phyloP scores from a whole-genome alignment of 768 basidiomycete species.

The Agaricus sinodeliciosus region DNA sequence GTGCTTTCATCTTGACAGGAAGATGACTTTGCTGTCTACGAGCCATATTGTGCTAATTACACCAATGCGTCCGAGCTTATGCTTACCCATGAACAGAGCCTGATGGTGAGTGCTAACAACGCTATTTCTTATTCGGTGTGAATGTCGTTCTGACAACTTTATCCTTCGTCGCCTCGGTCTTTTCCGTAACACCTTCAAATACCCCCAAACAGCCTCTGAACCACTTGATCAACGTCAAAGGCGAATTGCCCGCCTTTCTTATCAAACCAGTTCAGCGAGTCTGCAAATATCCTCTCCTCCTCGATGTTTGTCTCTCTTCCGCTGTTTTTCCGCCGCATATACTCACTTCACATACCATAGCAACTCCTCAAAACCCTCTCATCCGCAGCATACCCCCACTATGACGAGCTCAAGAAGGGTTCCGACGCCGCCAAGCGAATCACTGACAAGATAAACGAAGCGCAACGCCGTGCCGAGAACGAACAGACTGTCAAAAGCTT shows the following conservation, averaged over 20 bases:
- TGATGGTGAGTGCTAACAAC: constrained; percentile 54
- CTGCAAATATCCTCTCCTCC: constrained; percentile 95
- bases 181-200: constrained; percentile 32
- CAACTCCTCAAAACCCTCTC: constrained; percentile 70
- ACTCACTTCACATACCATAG: constrained; percentile 28
- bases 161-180: constrained; percentile 17
- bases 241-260: constrained; percentile 91
- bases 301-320: constrained; percentile 57
- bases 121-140: constrained; percentile 13
- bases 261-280: constrained; percentile 99
- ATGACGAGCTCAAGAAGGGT: constrained; percentile 79
- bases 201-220: constrained; percentile 59
- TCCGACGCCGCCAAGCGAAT: constrained; percentile 86
- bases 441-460: constrained; percentile 94
- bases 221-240: constrained; percentile 82
- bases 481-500: constrained; percentile 85
- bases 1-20: constrained; percentile 60
- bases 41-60: constrained; percentile 96
- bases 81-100: constrained; percentile 78
- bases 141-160: constrained; percentile 29
- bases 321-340: constrained; percentile 11
- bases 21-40: constrained; percentile 92
- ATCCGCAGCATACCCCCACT: constrained; percentile 55
- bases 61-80: constrained; percentile 81
- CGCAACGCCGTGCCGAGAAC: constrained; percentile 88